Percentiles rank a stretch among this genome's conserved stretches.
These are phyloP conservation scores for Talaromyces rugulosus DNA, from an alignment of 2,329 filamentous ascomycete genomes.

Conservation along the genomic window DNA sequence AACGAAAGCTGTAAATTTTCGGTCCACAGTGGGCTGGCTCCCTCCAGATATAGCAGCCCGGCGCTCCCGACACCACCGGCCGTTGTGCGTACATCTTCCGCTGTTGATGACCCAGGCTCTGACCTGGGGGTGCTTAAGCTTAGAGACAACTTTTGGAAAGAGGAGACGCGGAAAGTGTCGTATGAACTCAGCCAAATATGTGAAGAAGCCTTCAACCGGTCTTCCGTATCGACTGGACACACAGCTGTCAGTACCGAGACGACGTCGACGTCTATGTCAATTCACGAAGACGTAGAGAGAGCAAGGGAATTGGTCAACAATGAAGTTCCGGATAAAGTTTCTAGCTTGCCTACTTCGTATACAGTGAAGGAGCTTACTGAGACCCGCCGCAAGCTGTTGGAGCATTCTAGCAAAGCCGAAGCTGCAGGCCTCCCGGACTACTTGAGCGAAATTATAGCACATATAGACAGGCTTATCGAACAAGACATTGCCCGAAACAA, in stretches of 20 bases:
- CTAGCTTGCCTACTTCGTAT: slow-evolving; percentile 42
- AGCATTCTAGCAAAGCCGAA: slow-evolving; percentile 44
- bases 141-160: slow-evolving; percentile 54
- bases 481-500: slow-evolving; percentile 25
- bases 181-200: slow-evolving; percentile 83
- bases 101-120: slow-evolving; percentile 19
- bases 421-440: slow-evolving; percentile 45
- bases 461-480: slow-evolving; percentile 56
- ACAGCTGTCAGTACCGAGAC: slow-evolving; percentile 48
- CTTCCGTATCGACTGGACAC: slow-evolving; percentile 49
- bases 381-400: slow-evolving; percentile 54
- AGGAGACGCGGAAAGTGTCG: slow-evolving; percentile 80
- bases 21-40: neutral
- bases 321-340: slow-evolving; percentile 13
- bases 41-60: slow-evolving; percentile 21
- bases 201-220: slow-evolving; percentile 84
- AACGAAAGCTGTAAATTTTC: slow-evolving; percentile 22
- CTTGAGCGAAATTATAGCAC: slow-evolving; percentile 57
- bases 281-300: slow-evolving; percentile 22
- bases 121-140: slow-evolving; percentile 39
- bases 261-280: slow-evolving; percentile 45
- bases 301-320: neutral
- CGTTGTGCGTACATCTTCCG: slow-evolving; percentile 29
- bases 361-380: slow-evolving; percentile 54
- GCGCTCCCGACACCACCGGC: slow-evolving; percentile 37